These are phyloP conservation scores for Ilyonectria sp. DNA, from an alignment of 2,329 filamentous ascomycete genomes.

Conservation along the genomic window DNA sequence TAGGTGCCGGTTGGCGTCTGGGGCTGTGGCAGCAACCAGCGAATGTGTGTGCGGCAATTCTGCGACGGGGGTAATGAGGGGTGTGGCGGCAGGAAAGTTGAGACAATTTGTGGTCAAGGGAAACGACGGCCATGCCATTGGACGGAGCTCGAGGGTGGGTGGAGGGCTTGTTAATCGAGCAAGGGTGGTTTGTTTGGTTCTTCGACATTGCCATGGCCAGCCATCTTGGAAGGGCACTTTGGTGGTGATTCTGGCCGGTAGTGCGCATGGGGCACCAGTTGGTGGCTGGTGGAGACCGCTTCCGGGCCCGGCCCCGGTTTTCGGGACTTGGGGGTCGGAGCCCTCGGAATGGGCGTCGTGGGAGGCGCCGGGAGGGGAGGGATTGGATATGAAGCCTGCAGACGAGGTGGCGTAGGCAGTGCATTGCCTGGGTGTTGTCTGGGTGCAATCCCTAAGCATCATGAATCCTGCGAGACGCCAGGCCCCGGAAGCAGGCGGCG, in stretches of 20 bases:
- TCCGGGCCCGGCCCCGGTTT: slow-evolving; percentile 39
- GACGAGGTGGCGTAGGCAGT: slow-evolving; percentile 22
- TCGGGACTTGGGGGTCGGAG: slow-evolving; percentile 33
- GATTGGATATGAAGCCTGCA: slow-evolving; percentile 5
- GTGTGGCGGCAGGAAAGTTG: slow-evolving; percentile 35
- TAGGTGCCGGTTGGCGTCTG: slow-evolving; percentile 25
- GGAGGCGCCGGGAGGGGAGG: slow-evolving; percentile 3
- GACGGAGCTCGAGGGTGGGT: slow-evolving; percentile 25
- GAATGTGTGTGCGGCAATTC: slow-evolving; percentile 32
- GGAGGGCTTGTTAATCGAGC: slow-evolving; percentile 24
- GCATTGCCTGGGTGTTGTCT: slow-evolving; percentile 4
- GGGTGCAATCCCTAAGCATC: slow-evolving; percentile 1
- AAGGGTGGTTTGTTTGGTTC: slow-evolving; percentile 27
- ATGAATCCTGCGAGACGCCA: slow-evolving; percentile 2
- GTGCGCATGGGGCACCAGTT: slow-evolving; percentile 27
- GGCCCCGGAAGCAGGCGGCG: slow-evolving; percentile 9
- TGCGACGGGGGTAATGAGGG: slow-evolving; percentile 17
- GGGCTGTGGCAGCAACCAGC: slow-evolving; percentile 12
- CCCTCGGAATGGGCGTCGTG: slow-evolving; percentile 24
- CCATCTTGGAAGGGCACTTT: slow-evolving; percentile 21
- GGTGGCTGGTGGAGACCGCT: slow-evolving; percentile 27
- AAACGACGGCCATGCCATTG: slow-evolving; percentile 36
- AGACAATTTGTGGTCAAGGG: slow-evolving; percentile 44
- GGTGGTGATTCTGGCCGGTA: slow-evolving; percentile 13
- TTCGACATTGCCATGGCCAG: slow-evolving; percentile 7